Base-by-base conservation (phyloP, 257 asterid species). In the Solanum clarkiae region DNA sequence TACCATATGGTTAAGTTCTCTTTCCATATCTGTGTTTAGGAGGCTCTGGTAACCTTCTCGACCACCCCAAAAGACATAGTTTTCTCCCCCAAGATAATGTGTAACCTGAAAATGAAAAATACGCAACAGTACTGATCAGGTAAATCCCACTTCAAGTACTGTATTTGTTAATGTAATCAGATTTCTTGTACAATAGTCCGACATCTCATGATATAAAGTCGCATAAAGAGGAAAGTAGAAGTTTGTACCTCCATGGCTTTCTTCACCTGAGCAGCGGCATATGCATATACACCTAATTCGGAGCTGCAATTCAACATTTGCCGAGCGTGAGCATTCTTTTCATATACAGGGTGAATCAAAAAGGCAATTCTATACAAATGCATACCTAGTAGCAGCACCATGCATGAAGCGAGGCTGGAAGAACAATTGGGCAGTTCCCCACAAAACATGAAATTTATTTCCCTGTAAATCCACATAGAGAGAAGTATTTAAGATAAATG, bases 391-490 rank as follows among this genome's bases (percentile, higher is more conserved):
- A 40, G 99, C 97, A 88, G 90, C 99, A 84, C 99, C 99, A 87
- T 97, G 99, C 99, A 97, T 97, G 92, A 79, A 97, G 79, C 99
- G 93, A 40, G 97, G 98, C 79, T 94, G 98, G 86, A 91, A 32
- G 86, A 94, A 97, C 93, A 97, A 87, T 90, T 97, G 99, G 83
- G 99, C 93, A 20, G 99, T 97, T 83, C 99, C 99, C 99, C 99
- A 97, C 90, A 97, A 85, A 60, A 95, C 98, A 82, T 80, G 59
- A n/a, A n/a, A 24, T 81, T 68, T 71, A 68, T 49, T 44, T 81
- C 83, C 55, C 83, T 79, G 49, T 79, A 79, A 53, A 12, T 75
- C 62, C 44, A 49, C 59, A 47, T 14, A 24, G 62, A 75, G 22
- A 53, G 44, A 75, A 24, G 44, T 26, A 24, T 14, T 24, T 15